Conservation (phyloP, 352 stramenopile species). For the Elongisporangium prolatum region DNA sequence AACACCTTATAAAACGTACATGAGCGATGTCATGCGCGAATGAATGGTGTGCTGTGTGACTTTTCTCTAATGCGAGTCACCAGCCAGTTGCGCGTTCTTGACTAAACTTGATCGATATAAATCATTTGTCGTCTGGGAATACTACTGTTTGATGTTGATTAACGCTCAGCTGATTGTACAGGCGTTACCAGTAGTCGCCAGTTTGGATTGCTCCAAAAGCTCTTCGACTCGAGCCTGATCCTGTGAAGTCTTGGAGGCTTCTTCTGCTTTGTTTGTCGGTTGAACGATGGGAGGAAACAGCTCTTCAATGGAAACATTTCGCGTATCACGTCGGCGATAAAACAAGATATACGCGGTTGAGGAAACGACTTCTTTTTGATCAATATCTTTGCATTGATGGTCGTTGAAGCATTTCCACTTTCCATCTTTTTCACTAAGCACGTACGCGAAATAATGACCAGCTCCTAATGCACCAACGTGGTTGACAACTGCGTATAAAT, state of each 20-base stretch:
- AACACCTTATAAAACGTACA: conserved; percentile 37
- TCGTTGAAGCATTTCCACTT: conserved; percentile 99
- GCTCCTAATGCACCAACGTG: conserved; percentile 94
- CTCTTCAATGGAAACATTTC: conserved; percentile 58
- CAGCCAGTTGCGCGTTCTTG: neutral
- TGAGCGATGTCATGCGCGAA: neutral
- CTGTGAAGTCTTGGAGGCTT: conserved; percentile 16
- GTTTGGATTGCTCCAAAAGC: conserved; percentile 61
- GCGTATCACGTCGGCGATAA: conserved; percentile 77
- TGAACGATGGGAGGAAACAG: conserved; percentile 59
- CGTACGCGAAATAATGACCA: conserved; percentile 94
- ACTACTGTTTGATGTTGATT: neutral
- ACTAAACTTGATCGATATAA: neutral
- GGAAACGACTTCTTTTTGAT: conserved; percentile 81
- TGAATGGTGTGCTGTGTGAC: neutral
- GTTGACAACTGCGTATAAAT: conserved; percentile 97
- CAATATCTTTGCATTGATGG: conserved; percentile 86
- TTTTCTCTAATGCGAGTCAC: neutral
- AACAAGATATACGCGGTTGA: conserved; percentile 90
- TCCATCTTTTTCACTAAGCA: conserved; percentile 74
- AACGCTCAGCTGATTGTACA: conserved; percentile 53
- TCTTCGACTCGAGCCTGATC: conserved; percentile 69
- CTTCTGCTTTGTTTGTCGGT: neutral
- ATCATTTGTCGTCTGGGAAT: neutral
- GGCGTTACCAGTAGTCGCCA: conserved; percentile 35